These are phyloP conservation scores for Mortierella sp. DNA, from an alignment of 371 early-diverging fungal species.

Conservation along the genomic window DNA sequence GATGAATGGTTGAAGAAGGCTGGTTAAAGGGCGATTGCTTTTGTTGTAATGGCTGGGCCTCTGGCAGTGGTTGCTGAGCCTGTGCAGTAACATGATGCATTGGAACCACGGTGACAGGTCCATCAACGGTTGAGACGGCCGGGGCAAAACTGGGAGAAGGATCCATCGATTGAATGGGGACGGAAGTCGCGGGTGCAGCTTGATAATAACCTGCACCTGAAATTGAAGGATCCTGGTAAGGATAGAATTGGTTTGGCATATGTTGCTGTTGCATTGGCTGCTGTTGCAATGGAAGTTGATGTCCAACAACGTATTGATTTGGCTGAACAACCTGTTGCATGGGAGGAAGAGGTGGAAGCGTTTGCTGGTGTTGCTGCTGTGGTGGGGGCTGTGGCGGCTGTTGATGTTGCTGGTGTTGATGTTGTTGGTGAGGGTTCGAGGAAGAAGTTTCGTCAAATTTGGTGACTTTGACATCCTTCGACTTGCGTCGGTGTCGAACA, in stretches of 20 bases:
- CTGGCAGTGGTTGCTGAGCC: slow-evolving; percentile 2
- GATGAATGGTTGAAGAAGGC: neutral
- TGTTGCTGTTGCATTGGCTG: slow-evolving; percentile 16
- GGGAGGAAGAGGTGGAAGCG: slow-evolving; percentile 6
- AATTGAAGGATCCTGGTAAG: neutral
- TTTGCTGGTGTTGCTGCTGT: slow-evolving; percentile 12
- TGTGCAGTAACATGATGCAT: neutral
- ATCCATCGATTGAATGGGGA: slow-evolving; percentile 1
- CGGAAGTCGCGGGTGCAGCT: neutral
- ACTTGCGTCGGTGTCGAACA: slow-evolving; percentile 15
- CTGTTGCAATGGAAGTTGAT: neutral
- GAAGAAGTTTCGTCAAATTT: too few species aligned
- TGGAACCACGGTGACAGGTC: neutral
- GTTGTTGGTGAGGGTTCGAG: neutral
- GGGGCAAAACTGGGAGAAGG: slow-evolving; percentile 27
- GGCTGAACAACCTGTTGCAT: neutral
- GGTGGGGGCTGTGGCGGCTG: slow-evolving; percentile 12
- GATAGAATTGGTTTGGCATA: slow-evolving; percentile 15
- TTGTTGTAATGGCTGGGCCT: too few species aligned
- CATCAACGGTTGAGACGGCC: neutral
- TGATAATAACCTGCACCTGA: slow-evolving; percentile 17
- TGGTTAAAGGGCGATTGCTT: slow-evolving; percentile 17
- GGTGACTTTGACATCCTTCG: neutral
- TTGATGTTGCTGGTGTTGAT: neutral
- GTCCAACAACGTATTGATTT: neutral